Percentiles rank a stretch among this genome's conserved stretches.
These are phyloP conservation scores for Postia placenta DNA, from an alignment of 768 basidiomycete species.

Conservation along the genomic window DNA sequence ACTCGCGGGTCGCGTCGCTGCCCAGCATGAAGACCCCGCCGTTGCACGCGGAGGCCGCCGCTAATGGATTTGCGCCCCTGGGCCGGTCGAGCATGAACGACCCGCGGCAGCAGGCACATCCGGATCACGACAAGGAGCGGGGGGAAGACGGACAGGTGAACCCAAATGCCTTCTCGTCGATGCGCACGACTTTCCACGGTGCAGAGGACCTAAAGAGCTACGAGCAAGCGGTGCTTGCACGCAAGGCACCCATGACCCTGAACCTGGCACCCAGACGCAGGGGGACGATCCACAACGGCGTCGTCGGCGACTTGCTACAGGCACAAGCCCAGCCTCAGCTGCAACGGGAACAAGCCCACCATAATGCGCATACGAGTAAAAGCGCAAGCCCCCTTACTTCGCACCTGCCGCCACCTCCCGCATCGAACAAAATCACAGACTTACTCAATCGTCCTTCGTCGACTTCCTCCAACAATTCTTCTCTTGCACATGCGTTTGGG, in stretches of 20 bases:
- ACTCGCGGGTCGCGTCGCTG: slow-evolving; percentile 58
- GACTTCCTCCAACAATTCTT: slow-evolving; percentile 26
- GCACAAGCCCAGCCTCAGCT: slow-evolving; percentile 5
- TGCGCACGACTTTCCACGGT: slow-evolving; percentile 28
- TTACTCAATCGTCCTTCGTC: slow-evolving; percentile 29
- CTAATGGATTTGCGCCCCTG: slow-evolving; percentile 3
- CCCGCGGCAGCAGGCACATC: slow-evolving; percentile 6
- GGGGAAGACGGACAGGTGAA: slow-evolving; percentile 10
- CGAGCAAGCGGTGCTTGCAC: slow-evolving; percentile 69
- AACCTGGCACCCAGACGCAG: slow-evolving; percentile 43
- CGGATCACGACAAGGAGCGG: slow-evolving; percentile 1
- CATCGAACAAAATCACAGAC: slow-evolving; percentile 15
- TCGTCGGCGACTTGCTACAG: slow-evolving; percentile 17
- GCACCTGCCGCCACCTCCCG: slow-evolving; percentile 2
- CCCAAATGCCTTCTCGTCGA: slow-evolving; percentile 17
- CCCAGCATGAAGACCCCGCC: slow-evolving; percentile 66
- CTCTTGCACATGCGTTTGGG: slow-evolving; percentile 17
- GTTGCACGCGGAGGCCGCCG: slow-evolving; percentile 18
- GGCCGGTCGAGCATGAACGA: slow-evolving; percentile 4
- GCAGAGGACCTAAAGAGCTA: slow-evolving; percentile 66
- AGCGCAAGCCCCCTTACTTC: slow-evolving; percentile 17
- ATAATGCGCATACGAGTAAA: slow-evolving; percentile 9
- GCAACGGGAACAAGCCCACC: slow-evolving; percentile 4
- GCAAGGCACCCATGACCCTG: slow-evolving; percentile 53
- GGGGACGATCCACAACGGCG: slow-evolving; percentile 21